These are phyloP conservation scores for Russula compacta DNA, from an alignment of 768 basidiomycete genomes.

Conservation along the genomic window DNA sequence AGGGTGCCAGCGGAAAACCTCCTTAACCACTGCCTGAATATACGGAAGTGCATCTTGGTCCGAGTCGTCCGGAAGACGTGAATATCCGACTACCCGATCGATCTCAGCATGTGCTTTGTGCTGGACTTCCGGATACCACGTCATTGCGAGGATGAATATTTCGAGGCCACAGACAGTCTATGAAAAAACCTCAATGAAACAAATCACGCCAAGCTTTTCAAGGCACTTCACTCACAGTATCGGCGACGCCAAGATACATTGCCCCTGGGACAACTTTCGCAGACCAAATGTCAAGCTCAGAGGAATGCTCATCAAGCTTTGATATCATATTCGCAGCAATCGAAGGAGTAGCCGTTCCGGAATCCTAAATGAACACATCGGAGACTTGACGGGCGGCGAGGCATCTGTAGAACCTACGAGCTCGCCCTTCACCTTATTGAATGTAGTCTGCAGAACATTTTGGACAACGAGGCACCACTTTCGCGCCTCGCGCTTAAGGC, in stretches of 20 bases:
- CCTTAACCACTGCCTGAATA: not conserved
- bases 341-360: not conserved
- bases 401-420: not conserved
- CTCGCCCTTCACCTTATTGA: not conserved
- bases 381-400: not conserved
- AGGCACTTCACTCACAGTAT: not conserved
- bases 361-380: not conserved
- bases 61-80: not conserved
- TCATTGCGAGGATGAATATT: not conserved
- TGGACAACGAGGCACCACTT: not conserved
- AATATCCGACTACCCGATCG: not conserved
- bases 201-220: not conserved
- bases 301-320: not conserved
- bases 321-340: not conserved
- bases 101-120: not conserved
- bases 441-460: not conserved
- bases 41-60: not conserved
- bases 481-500: constrained; percentile 14
- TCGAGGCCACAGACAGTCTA: not conserved
- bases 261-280: not conserved
- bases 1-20: not conserved
- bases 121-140: not conserved
- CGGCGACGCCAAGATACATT: not conserved
- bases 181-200: not conserved
- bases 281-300: not conserved